Evolutionary conservation across 2,329 filamentous ascomycete genomes (phyloP), one percentile per base, ranked within the genome.

Genomic region (Leptographium wingfieldii): DNA sequence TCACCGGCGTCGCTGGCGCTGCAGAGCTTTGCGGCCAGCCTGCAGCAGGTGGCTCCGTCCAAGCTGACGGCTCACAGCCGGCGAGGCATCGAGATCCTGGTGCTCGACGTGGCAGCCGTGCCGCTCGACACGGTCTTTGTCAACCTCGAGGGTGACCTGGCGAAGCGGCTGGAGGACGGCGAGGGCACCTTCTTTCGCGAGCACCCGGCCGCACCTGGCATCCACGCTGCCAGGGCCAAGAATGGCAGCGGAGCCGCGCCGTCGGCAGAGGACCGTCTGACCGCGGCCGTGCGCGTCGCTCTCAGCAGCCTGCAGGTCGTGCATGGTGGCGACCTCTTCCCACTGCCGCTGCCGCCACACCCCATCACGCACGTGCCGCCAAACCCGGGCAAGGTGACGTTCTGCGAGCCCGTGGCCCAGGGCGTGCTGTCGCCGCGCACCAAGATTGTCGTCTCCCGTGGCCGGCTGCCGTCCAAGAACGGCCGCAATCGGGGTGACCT

Each of bases 341-440:
- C 82, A 11, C 76, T 99, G 49, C 88, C 90, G 14, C 77, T 97
- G 33, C 83, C 88, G 10, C 83, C 90, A 2, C 91, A 96, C 72
- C 87, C 91, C 14, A 86, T 95, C 64, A 95, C 91, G 10, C 90
- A 96, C 72, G 83, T 88, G 22, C 84, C 89, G 29, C 83, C 90
- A 16, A 89, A 90, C 51, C 90, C 92, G 0, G 94, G 90, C 51
- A 91, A 87, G 73, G 88, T 97, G 62, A 85, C 89, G 55, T 83
- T 95, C n/a, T 97, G 92, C 70, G 94, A 99, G 70, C 94, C 94
- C 10, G 91, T 97, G 19, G 84, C 89, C 6, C 94, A 99, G 72
- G 94, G 94, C 10, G 72, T 94, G 5, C 71, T 99, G 55, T 80
- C 85, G 10, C 80, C 89, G 0, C 80, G 77, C 14, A 99, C 92